Base-by-base conservation (phyloP, 2,329 filamentous ascomycete species). In the Cladosporium halotolerans region DNA sequence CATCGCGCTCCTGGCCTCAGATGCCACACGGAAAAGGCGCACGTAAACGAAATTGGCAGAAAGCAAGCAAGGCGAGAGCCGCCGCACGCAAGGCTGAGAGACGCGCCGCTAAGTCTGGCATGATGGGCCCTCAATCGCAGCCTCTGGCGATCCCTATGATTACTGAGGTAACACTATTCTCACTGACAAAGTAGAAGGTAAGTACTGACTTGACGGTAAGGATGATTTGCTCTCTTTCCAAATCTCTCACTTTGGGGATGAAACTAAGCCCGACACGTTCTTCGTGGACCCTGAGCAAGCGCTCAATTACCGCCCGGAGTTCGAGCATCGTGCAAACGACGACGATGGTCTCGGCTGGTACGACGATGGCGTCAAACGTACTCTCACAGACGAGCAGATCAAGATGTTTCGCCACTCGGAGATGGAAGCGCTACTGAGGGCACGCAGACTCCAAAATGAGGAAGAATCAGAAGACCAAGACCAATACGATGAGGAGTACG, bases 371-470 rank as follows among this genome's bases (percentile, higher is more conserved):
- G 82, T 84, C 57, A 93, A 93, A 67, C 85, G 92, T 39, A 96
- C 90, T 14, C 76, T 97, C 62, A 96, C 91, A 9, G 88, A 96
- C 64, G 88, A 90, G 62, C 88, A 96, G 73, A 89, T 96, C 61
- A 82, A 82, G 50, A 92, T 96, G 57, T 96, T 96, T 68, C 80
- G 91, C 57, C 89, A 95, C 66, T 92, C 88, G 2, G 92, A 97
- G 69, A 79, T 95, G 18, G 84, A 93, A 64, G 10, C 73, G 95
- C 50, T 53, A 14, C 33, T 40, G 14, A 53, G 58, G 44, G 34
- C 50, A 32, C 57, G 55, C 14, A 51, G 53, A 40, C n/a, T 46
- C 31, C 42, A 55, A 42, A 51, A 52, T 33, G 53, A 56, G 36
- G 42, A 45, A 23, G 57, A 60, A 45, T 55, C 58, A 53, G 43